Base-by-base conservation (phyloP, 2,329 filamentous ascomycete species). In the Xylariaceae sp. region DNA sequence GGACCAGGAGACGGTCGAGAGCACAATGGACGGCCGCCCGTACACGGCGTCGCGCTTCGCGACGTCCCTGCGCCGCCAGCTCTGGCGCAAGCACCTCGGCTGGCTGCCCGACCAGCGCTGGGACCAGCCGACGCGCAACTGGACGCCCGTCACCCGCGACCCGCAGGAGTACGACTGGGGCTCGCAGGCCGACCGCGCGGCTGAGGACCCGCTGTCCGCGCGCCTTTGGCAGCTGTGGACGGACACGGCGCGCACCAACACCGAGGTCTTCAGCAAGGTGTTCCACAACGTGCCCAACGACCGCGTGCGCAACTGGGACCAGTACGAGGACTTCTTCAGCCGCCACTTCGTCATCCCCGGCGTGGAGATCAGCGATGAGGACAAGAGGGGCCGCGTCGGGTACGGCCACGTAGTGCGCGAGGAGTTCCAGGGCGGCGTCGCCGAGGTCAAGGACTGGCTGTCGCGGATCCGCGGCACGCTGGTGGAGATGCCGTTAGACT, bases 41-140 rank as follows among this genome's bases (percentile, higher is more conserved):
- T 96, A 81, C 75, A 81, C 78, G 26, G 93, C 90, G 6, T 86
- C 86, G 7, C 81, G 82, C 51, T 92, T 93, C 67, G 92, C 92
- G 1, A 78, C 90, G 4, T 90, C 87, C 1, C 85, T 97, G 9
- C 88, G 93, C 18, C 84, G 92, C 29, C 85, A 92, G 69, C 83
- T 97, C 58, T 96, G 91, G 84, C 85, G 92, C 62, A 95, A 97
- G 75, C 93, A 97, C 69, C 82, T 97, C 1, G 93, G 93, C 36
- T 80, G 96, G 7, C 78, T 96, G 8, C 86, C 87, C 0, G 79
- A 90, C 7, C 91, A 96, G 70, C 76, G 78, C 27, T 84, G 87
- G 64, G 88, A 87, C 55, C 75, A 72, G 3, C 80, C 86, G 4
- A 82, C 89, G 63, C 79, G 81, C 49, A 96, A 96, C 73, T 92